Evolutionary conservation across 768 basidiomycete genomes (phyloP).

Genomic region (Phaeotremella fagi): DNA sequence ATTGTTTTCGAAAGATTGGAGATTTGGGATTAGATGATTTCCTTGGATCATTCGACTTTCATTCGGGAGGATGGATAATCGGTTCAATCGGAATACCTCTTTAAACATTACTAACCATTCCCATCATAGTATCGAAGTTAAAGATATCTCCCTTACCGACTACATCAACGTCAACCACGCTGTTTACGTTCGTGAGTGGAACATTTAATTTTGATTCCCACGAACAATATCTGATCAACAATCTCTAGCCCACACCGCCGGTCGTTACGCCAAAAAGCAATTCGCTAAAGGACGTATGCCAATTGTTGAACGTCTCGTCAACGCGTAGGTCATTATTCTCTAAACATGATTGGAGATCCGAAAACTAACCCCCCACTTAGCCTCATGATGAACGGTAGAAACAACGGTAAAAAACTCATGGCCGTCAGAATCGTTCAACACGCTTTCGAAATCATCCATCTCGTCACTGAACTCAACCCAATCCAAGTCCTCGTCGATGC

Average conservation of each 20-base stretch:
- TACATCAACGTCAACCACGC: constrained; percentile 99
- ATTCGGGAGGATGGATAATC: no score
- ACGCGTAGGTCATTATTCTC: constrained; percentile 61
- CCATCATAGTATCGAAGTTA: constrained; percentile 83
- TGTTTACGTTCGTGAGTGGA: constrained; percentile 68
- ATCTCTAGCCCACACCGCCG: constrained; percentile 76
- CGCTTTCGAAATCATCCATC: constrained; percentile 99
- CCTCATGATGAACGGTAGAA: constrained; percentile 99
- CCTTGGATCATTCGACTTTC: no score
- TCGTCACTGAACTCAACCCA: constrained; percentile 99
- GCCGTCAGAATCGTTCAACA: constrained; percentile 99
- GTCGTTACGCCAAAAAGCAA: constrained; percentile 98
- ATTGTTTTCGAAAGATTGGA: neutral
- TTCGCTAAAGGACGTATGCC: constrained; percentile 99
- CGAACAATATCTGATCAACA: neutral
- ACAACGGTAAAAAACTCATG: constrained; percentile 99
- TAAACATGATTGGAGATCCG: neutral
- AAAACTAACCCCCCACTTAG: constrained; percentile 50
- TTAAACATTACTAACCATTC: no score
- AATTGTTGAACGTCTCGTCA: constrained; percentile 97
- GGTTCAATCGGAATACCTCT: no score
- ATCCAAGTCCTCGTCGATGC: constrained; percentile 93
- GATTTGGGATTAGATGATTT: no score
- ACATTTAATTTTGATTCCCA: constrained; percentile 3
- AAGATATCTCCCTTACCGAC: constrained; percentile 97